phyloP scores from a whole-genome alignment of 2,329 filamentous ascomycete species.

The Cryphonectria japonica region DNA sequence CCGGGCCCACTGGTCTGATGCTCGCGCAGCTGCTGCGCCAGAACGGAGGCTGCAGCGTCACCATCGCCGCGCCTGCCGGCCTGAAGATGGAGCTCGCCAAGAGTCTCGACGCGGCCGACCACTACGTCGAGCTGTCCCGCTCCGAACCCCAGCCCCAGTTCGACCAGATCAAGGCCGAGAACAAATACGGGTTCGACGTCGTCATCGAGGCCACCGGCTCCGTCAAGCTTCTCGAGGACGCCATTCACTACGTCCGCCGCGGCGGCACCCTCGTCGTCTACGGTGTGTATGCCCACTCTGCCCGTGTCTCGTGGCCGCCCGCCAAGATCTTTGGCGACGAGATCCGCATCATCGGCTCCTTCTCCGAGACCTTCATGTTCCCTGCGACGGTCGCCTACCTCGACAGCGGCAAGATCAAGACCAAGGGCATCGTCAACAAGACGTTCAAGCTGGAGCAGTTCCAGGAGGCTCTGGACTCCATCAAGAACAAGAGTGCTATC shows the following conservation, averaged over 20 bases:
- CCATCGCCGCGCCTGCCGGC: slow-evolving; percentile 69
- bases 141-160: slow-evolving; percentile 62
- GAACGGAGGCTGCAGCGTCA: slow-evolving; percentile 71
- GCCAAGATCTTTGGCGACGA: slow-evolving; percentile 71
- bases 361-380: slow-evolving; percentile 76
- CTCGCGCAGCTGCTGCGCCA: slow-evolving; percentile 65
- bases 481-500: slow-evolving; percentile 73
- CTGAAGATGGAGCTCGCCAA: slow-evolving; percentile 72
- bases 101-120: slow-evolving; percentile 57
- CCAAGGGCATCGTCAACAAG: slow-evolving; percentile 74
- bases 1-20: slow-evolving; percentile 68
- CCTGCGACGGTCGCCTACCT: slow-evolving; percentile 57
- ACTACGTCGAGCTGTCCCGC: slow-evolving; percentile 58
- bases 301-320: slow-evolving; percentile 70
- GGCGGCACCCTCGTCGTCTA: slow-evolving; percentile 57
- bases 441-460: slow-evolving; percentile 74
- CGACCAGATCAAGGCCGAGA: slow-evolving; percentile 62
- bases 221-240: slow-evolving; percentile 69
- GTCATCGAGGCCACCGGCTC: slow-evolving; percentile 73
- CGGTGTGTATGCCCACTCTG: slow-evolving; percentile 66
- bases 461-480: slow-evolving; percentile 69
- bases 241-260: slow-evolving; percentile 72
- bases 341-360: slow-evolving; percentile 74
- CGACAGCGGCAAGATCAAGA: slow-evolving; percentile 63
- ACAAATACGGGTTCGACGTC: slow-evolving; percentile 75